A percentile compares a stretch with the other conserved stretches of the same genome.
Conservation (phyloP, 1,284 basidiomycete species). For the Baeospora myosura region DNA sequence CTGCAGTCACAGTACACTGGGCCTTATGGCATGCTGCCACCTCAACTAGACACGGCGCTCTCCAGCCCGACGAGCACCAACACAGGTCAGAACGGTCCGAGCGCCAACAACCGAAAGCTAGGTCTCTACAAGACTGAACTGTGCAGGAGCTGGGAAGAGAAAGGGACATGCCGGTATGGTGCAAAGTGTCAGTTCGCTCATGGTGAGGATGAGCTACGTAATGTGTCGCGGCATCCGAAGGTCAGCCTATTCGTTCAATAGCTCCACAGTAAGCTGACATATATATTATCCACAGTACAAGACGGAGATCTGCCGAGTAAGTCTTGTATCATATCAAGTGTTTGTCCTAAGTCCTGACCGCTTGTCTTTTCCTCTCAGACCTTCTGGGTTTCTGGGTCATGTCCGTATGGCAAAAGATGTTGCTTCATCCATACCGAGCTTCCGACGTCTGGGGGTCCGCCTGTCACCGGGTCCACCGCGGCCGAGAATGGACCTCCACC, state of each 20-base stretch:
- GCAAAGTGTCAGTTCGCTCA: slow-evolving; percentile 88
- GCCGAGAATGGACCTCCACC: slow-evolving; percentile 42
- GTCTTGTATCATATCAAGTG: slow-evolving; percentile 21
- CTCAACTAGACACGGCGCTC: slow-evolving; percentile 28
- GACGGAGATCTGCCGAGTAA: slow-evolving; percentile 83
- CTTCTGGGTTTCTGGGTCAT: slow-evolving; percentile 87
- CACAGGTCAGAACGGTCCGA: slow-evolving; percentile 51
- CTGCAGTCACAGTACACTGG: slow-evolving; percentile 54
- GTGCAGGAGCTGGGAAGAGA: slow-evolving; percentile 91
- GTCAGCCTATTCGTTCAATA: slow-evolving; percentile 30
- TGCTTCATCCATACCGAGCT: slow-evolving; percentile 87
- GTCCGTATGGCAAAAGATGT: slow-evolving; percentile 84
- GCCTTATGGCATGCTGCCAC: slow-evolving; percentile 42
- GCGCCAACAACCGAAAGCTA: slow-evolving; percentile 81
- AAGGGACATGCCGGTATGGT: slow-evolving; percentile 81
- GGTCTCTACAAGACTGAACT: slow-evolving; percentile 89
- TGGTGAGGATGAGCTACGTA: slow-evolving; percentile 79
- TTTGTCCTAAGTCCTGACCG: slow-evolving; percentile 12
- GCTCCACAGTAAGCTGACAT: slow-evolving; percentile 12
- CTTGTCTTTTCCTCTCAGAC: slow-evolving; percentile 39
- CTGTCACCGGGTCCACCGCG: slow-evolving; percentile 31
- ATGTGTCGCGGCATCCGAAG: slow-evolving; percentile 80
- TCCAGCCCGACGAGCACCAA: slow-evolving; percentile 34
- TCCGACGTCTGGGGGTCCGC: slow-evolving; percentile 46
- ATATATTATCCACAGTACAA: slow-evolving; percentile 71